These are phyloP conservation scores for Cryphonectria japonica DNA, from an alignment of 2,329 filamentous ascomycete genomes.

Conservation along the genomic window DNA sequence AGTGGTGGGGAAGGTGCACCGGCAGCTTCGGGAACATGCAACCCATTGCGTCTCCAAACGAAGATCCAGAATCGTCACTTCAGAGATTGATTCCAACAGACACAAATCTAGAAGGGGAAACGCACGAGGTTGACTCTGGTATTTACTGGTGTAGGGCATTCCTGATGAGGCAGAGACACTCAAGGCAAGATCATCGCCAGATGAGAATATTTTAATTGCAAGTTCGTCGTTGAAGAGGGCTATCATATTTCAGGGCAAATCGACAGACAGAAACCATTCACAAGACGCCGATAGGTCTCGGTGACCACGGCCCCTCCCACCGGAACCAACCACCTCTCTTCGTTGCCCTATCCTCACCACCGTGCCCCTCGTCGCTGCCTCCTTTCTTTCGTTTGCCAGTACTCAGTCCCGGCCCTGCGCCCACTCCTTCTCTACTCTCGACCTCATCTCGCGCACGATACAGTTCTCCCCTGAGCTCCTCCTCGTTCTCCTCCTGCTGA, in stretches of 20 bases:
- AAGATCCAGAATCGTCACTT: not conserved
- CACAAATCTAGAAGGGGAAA: not conserved
- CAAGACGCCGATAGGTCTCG: conserved; percentile 61
- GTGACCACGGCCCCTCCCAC: conserved; percentile 57
- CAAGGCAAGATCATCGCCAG: not conserved
- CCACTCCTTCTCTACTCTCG: not conserved
- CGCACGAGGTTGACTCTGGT: too few species aligned
- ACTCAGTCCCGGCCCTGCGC: not conserved
- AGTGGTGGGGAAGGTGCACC: not conserved
- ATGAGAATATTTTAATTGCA: not conserved
- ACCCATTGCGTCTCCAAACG: not conserved
- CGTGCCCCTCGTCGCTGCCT: conserved; percentile 29
- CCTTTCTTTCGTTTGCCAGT: conserved; percentile 25
- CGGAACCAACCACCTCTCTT: conserved; percentile 47
- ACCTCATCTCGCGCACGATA: conserved; percentile 10
- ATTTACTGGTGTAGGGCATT: too few species aligned
- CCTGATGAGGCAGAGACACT: not conserved
- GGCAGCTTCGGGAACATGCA: conserved; percentile 12
- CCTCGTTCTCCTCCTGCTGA: not conserved
- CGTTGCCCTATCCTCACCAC: conserved; percentile 31
- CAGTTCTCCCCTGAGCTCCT: conserved; percentile 18
- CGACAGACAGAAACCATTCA: conserved; percentile 35
- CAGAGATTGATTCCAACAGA: not conserved
- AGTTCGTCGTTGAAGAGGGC: not conserved
- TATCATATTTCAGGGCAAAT: not conserved